A percentile compares a stretch with the other conserved stretches of the same genome.
These are phyloP conservation scores for Lentithecium fluviatile DNA, from an alignment of 495 filamentous ascomycete genomes.

Conservation along the genomic window DNA sequence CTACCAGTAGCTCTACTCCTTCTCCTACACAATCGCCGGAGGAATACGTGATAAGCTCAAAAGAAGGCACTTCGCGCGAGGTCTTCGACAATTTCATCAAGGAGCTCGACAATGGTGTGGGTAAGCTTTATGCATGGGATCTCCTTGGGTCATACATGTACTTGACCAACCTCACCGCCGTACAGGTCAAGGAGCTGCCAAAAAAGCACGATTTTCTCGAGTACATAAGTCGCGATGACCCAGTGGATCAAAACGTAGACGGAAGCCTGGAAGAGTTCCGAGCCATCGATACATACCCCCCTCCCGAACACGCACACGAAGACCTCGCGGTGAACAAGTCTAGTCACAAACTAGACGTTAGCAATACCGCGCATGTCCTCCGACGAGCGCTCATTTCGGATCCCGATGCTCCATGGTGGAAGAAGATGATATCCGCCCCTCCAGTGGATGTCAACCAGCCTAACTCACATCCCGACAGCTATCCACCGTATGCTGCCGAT, in stretches of 20 bases:
- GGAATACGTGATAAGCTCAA: background rate
- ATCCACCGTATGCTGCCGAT: background rate
- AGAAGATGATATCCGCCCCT: constrained; percentile 9
- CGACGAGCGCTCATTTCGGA: background rate
- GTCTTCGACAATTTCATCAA: constrained; percentile 1
- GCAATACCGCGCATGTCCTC: too few relatives aligned
- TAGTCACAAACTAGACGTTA: too few relatives aligned
- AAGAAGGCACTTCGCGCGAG: background rate
- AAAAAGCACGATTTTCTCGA: constrained; percentile 1
- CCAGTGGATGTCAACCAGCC: too few relatives aligned
- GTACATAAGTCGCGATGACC: too few relatives aligned
- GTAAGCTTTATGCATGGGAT: background rate
- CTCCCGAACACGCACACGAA: too few relatives aligned
- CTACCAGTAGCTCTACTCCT: background rate
- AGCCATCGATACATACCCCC: too few relatives aligned
- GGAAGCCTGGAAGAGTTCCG: too few relatives aligned
- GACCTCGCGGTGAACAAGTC: too few relatives aligned
- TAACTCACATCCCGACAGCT: too few relatives aligned
- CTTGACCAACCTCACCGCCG: background rate
- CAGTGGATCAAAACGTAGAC: too few relatives aligned
- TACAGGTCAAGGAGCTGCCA: background rate
- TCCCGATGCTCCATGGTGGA: constrained; percentile 6
- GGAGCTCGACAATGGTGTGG: background rate
- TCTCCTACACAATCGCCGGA: background rate
- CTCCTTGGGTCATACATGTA: too few relatives aligned